Percentiles rank a stretch among this genome's conserved stretches.
Evolutionary conservation across 768 basidiomycete genomes (phyloP).

Genomic region (Asterophora lycoperdoides): DNA sequence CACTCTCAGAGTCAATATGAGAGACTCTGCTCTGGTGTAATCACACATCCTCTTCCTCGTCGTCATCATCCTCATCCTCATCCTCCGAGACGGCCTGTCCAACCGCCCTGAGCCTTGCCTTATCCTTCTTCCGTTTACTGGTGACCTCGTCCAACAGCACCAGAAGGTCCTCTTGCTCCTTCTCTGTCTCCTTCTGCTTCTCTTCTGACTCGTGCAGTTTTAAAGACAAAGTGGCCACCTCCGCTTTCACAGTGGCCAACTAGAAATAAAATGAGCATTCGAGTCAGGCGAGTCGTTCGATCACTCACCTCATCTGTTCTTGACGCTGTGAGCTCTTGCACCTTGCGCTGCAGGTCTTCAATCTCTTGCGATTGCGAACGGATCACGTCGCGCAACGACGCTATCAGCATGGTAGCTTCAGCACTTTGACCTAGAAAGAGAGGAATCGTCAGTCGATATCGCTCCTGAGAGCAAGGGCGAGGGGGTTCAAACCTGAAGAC

Average conservation of each 20-base stretch:
- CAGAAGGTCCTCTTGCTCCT: conserved; percentile 94
- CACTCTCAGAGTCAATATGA: too few species aligned
- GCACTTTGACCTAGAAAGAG: conserved; percentile 53
- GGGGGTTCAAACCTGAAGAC: conserved; percentile 33
- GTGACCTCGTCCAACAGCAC: conserved; percentile 91
- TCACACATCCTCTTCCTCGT: conserved; percentile 31
- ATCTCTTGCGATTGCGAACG: conserved; percentile 79
- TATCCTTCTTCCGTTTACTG: conserved; percentile 81
- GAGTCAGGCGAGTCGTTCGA: neutral
- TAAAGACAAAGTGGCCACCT: conserved; percentile 42
- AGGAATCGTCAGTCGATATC: conserved; percentile 6
- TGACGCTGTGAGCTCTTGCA: conserved; percentile 39
- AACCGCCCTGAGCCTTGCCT: conserved; percentile 64
- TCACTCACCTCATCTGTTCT: conserved; percentile 35
- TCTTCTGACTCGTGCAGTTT: conserved; percentile 51
- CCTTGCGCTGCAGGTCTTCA: conserved; percentile 56
- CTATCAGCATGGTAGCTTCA: conserved; percentile 77
- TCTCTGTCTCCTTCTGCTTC: conserved; percentile 79
- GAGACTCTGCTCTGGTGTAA: neutral
- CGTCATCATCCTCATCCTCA: conserved; percentile 66
- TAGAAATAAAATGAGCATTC: conserved; percentile 18
- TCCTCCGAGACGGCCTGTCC: conserved; percentile 92
- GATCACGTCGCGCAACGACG: conserved; percentile 80
- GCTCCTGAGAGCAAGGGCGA: neutral
- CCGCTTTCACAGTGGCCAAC: conserved; percentile 42